Evolutionary conservation across 1,284 basidiomycete genomes (phyloP).

Genomic region (Rhodotorula sp.): DNA sequence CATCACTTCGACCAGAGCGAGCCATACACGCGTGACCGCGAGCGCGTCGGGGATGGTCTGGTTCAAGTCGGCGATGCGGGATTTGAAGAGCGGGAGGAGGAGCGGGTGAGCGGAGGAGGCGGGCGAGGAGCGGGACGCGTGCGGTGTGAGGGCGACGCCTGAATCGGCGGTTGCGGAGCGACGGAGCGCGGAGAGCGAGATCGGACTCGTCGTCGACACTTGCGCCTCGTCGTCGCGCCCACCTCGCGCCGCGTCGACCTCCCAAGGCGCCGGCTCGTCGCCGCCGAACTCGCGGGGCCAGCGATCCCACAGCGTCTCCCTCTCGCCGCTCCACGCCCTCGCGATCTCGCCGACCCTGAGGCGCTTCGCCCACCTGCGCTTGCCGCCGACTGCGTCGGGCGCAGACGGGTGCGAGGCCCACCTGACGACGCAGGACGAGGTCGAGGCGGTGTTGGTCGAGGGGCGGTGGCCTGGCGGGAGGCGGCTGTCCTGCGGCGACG

Average conservation of each 20-base stretch:
- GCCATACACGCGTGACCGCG: slow-evolving; percentile 13
- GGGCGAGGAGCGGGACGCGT: background rate
- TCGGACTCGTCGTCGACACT: background rate
- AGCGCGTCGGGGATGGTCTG: slow-evolving; percentile 14
- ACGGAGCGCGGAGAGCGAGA: background rate
- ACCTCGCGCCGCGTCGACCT: background rate
- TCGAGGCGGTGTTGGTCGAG: slow-evolving; percentile 22
- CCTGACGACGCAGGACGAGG: slow-evolving; percentile 10
- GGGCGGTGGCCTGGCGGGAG: slow-evolving; percentile 12
- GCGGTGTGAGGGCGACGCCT: slow-evolving; percentile 26
- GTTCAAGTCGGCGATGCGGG: slow-evolving; percentile 27
- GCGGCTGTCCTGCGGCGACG: background rate
- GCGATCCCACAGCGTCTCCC: slow-evolving; percentile 17
- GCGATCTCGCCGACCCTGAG: slow-evolving; percentile 6
- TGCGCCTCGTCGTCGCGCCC: background rate
- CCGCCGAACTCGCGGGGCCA: slow-evolving; percentile 40
- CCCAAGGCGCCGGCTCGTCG: background rate
- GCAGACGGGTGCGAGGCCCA: slow-evolving; percentile 27
- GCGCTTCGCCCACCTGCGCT: background rate
- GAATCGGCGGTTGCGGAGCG: slow-evolving; percentile 17
- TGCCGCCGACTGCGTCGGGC: background rate
- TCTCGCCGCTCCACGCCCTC: slow-evolving; percentile 4
- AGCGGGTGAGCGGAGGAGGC: slow-evolving; percentile 19
- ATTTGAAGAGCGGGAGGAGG: slow-evolving; percentile 20
- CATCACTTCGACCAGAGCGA: slow-evolving; percentile 25